These are phyloP conservation scores for Bruguiera parviflora DNA, from an alignment of 345 rosid species.

Conservation along the genomic window DNA sequence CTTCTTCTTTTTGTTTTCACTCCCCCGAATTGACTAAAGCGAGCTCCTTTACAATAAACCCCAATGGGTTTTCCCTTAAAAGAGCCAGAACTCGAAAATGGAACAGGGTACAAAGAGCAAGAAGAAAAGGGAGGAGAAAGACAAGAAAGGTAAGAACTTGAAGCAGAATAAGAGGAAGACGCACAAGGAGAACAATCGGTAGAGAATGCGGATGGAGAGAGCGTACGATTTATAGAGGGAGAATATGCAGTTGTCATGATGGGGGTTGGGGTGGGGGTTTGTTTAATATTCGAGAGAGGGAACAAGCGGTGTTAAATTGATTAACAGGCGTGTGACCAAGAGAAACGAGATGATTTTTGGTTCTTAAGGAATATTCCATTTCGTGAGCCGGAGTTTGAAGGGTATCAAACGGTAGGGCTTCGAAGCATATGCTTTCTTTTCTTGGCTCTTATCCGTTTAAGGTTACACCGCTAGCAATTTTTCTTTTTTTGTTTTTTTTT, in stretches of 20 bases:
- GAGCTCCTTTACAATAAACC: conserved; percentile 19
- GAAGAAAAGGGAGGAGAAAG: conserved; percentile 21
- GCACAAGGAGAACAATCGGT: conserved; percentile 7
- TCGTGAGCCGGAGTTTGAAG: no score
- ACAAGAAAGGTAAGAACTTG: neutral
- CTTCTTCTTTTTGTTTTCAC: conserved; percentile 4
- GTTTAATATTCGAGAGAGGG: neutral
- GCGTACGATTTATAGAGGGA: conserved; percentile 53
- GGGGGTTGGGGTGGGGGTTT: no score
- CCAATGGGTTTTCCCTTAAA: conserved; percentile 30
- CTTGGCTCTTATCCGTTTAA: no score
- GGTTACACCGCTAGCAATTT: no score
- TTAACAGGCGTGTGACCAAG: neutral
- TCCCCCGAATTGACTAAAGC: neutral
- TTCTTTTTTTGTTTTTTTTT: no score
- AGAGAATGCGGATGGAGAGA: conserved; percentile 30
- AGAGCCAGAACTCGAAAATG: conserved; percentile 23
- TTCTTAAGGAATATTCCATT: no score
- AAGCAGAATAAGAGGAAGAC: conserved; percentile 11
- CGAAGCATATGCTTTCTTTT: no score
- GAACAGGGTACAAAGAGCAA: conserved; percentile 12
- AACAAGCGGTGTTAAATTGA: neutral
- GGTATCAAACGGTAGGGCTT: no score
- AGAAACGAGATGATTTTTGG: neutral
- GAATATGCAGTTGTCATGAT: conserved; percentile 35